Conservation (phyloP, 345 rosid species). For the Populus alba region DNA sequence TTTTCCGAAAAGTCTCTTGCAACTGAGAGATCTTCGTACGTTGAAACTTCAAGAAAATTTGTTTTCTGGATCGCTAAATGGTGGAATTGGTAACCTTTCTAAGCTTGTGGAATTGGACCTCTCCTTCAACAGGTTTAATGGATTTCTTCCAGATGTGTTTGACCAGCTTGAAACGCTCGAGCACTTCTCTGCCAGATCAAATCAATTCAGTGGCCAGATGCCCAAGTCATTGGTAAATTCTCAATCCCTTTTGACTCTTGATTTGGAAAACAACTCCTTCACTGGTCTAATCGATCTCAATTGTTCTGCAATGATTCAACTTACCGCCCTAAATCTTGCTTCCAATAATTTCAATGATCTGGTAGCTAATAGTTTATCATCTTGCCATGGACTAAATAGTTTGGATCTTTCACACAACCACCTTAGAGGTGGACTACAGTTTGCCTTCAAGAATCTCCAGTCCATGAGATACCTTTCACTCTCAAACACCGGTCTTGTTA, state of each 20-base stretch:
- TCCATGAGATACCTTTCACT: no score
- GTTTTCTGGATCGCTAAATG: conserved; percentile 21
- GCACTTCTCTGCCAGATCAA: conserved; percentile 21
- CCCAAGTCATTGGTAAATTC: conserved; percentile 37
- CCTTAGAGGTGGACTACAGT: no score
- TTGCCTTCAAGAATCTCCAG: no score
- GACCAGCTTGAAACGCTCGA: conserved; percentile 17
- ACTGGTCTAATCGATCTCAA: conserved; percentile 20
- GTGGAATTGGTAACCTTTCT: conserved; percentile 20
- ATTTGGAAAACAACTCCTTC: conserved; percentile 24
- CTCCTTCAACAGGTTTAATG: conserved; percentile 28
- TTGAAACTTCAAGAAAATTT: conserved; percentile 27
- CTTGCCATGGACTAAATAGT: conserved; percentile 10
- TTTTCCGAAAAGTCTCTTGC: conserved; percentile 23
- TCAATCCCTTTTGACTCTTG: conserved; percentile 18
- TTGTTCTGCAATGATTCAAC: conserved; percentile 32
- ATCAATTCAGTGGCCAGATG: conserved; percentile 24
- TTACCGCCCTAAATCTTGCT: conserved; percentile 14
- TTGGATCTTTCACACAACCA: conserved; percentile 5
- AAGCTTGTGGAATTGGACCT: conserved; percentile 26
- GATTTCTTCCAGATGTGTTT: conserved; percentile 35
- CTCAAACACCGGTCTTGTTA: no score
- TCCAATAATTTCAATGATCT: conserved; percentile 24
- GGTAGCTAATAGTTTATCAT: conserved; percentile 16
- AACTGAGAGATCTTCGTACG: conserved; percentile 12